Conservation (phyloP, 2,329 filamentous ascomycete genomes). For the Aurifilum marmelostoma region DNA sequence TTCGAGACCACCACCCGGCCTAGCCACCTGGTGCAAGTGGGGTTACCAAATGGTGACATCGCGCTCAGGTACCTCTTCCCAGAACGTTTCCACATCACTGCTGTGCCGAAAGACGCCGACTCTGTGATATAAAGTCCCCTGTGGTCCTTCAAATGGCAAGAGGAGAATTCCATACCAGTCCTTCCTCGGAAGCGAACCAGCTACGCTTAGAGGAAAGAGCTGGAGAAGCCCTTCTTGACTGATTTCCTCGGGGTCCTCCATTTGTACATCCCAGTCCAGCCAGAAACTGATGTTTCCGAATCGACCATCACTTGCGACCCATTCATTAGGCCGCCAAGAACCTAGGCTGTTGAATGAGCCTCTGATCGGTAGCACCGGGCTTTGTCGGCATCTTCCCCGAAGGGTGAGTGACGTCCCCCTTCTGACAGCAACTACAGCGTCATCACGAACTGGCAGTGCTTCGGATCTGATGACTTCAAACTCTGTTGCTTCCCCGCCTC, state of each 20-base stretch:
- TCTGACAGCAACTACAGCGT: background rate
- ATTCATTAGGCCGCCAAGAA: background rate
- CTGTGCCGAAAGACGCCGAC: background rate
- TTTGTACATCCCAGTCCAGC: background rate
- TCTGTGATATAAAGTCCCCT: background rate
- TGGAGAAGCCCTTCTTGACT: background rate
- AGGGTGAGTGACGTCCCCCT: background rate
- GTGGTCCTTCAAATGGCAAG: background rate
- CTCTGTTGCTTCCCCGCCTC: background rate
- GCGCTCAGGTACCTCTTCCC: background rate
- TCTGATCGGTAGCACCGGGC: background rate
- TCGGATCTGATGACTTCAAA: background rate
- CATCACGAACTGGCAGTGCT: background rate
- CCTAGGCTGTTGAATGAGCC: background rate
- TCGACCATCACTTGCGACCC: background rate
- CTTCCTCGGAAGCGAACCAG: too few relatives aligned
- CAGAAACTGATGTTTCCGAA: background rate
- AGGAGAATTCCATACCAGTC: background rate
- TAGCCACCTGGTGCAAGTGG: background rate
- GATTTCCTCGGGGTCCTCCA: background rate
- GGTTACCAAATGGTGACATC: background rate
- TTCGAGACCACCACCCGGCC: background rate
- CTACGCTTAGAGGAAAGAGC: background rate
- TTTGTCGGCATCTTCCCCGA: background rate
- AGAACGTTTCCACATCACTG: background rate